phyloP scores from a whole-genome alignment of 2,329 filamentous ascomycete species.

The Fusarium solani-melongenae region DNA sequence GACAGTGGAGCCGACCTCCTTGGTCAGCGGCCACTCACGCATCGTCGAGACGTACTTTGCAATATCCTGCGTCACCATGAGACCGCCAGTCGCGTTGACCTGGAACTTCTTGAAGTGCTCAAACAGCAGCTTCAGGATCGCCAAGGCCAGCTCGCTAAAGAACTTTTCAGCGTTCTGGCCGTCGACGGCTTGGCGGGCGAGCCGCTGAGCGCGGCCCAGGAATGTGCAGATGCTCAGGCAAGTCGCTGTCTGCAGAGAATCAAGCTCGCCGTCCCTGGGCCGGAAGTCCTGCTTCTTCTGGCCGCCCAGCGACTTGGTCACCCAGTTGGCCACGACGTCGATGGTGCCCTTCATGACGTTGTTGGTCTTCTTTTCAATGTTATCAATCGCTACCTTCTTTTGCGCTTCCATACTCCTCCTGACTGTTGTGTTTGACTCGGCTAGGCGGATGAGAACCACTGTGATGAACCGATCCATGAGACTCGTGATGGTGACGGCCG shows the following conservation, averaged over 20 bases:
- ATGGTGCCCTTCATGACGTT: constrained; percentile 67
- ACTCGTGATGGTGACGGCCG: constrained; percentile 88
- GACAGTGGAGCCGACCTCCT: constrained; percentile 75
- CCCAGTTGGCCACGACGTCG: constrained; percentile 80
- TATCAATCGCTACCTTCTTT: constrained; percentile 76
- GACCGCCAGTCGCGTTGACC: constrained; percentile 90
- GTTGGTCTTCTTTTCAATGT: constrained; percentile 86
- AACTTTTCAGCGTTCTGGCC: constrained; percentile 87
- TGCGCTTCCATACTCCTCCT: constrained; percentile 90
- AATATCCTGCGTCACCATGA: constrained; percentile 97
- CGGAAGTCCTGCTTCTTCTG: constrained; percentile 93
- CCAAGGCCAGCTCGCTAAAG: constrained; percentile 83
- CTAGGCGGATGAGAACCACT: constrained; percentile 89
- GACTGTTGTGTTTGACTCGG: constrained; percentile 89
- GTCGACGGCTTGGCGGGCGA: constrained; percentile 77
- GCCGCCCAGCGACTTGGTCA: constrained; percentile 74
- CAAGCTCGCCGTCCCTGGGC: constrained; percentile 83
- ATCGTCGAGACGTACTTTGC: constrained; percentile 91
- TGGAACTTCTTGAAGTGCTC: constrained; percentile 95
- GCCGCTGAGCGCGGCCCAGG: constrained; percentile 73
- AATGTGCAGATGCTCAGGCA: constrained; percentile 87
- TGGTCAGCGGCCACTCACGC: constrained; percentile 81
- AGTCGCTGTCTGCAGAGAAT: constrained; percentile 86
- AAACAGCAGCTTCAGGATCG: constrained; percentile 81
- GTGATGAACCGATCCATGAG: constrained; percentile 93